A percentile compares a stretch with the other conserved stretches of the same genome.
phyloP scores from a whole-genome alignment of 208 protist genomes.

The Histomonas meleagridis region DNA sequence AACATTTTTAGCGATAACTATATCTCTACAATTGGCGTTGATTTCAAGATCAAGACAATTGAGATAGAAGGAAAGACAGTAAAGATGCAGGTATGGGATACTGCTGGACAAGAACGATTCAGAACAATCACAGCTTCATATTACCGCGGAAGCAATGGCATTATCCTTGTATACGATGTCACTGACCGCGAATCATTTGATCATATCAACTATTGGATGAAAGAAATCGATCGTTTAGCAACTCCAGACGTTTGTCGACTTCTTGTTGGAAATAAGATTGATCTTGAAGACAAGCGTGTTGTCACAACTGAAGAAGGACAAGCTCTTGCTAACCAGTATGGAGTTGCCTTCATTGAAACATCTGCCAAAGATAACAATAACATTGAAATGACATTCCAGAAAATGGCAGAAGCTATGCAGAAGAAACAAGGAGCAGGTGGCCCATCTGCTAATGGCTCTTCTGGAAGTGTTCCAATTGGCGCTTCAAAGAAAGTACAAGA shows the following conservation, averaged over 20 bases:
- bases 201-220: conserved; percentile 56
- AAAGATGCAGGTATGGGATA: conserved; percentile 50
- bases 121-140: conserved; percentile 56
- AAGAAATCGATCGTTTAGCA: conserved; percentile 89
- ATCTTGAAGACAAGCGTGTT: conserved; percentile 45
- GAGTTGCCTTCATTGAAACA: background rate
- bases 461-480: too few species aligned
- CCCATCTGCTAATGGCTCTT: too few species aligned
- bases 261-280: conserved; percentile 56
- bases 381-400: background rate
- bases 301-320: conserved; percentile 47
- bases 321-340: background rate
- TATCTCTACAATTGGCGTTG: conserved; percentile 60
- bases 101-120: conserved; percentile 61
- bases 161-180: conserved; percentile 74
- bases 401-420: background rate
- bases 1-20: conserved; percentile 58
- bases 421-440: background rate
- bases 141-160: conserved; percentile 59
- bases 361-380: background rate
- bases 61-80: conserved; percentile 47
- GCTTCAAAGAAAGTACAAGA: too few species aligned
- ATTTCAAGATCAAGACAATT: conserved; percentile 59
- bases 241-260: conserved; percentile 82
- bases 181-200: conserved; percentile 51